These are phyloP conservation scores for Microsporum canis DNA, from an alignment of 2,329 filamentous ascomycete genomes.

Conservation along the genomic window DNA sequence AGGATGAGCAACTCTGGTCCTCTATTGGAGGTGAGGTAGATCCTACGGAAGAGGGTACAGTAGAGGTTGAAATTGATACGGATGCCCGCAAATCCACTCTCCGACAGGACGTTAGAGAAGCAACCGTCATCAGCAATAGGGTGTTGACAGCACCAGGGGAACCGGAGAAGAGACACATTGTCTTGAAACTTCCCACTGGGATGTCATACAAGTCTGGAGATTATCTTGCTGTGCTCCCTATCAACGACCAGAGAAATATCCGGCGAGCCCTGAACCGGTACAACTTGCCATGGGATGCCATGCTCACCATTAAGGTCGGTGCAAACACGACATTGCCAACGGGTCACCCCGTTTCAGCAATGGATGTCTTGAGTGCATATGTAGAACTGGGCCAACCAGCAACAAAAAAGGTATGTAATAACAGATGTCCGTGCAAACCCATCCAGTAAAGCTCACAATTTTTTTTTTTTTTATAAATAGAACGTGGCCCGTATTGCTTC, in stretches of 20 bases:
- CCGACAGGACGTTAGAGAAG: not conserved
- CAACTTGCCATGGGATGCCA: not conserved
- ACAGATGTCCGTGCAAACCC: not conserved
- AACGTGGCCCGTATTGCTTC: not conserved
- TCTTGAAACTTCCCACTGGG: not conserved
- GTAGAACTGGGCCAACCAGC: not conserved
- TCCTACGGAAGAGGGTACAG: not conserved
- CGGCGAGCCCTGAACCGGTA: not conserved
- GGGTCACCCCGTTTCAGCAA: not conserved
- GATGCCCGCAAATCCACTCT: not conserved
- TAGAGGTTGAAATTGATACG: slow-evolving; percentile 1
- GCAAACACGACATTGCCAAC: not conserved
- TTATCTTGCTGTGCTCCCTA: slow-evolving; percentile 1
- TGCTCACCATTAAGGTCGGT: not conserved
- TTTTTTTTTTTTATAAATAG: not conserved
- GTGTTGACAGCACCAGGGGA: not conserved
- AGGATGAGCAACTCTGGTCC: not conserved
- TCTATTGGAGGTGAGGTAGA: not conserved
- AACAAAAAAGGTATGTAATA: not conserved
- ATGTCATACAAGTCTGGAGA: not conserved
- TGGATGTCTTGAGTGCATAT: slow-evolving; percentile 3
- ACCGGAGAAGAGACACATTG: slow-evolving; percentile 1
- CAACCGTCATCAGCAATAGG: not conserved
- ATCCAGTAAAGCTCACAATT: not conserved
- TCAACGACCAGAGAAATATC: not conserved